Evolutionary conservation across 306 rosid genomes (phyloP).

Genomic region (Begonia fuchsioides): DNA sequence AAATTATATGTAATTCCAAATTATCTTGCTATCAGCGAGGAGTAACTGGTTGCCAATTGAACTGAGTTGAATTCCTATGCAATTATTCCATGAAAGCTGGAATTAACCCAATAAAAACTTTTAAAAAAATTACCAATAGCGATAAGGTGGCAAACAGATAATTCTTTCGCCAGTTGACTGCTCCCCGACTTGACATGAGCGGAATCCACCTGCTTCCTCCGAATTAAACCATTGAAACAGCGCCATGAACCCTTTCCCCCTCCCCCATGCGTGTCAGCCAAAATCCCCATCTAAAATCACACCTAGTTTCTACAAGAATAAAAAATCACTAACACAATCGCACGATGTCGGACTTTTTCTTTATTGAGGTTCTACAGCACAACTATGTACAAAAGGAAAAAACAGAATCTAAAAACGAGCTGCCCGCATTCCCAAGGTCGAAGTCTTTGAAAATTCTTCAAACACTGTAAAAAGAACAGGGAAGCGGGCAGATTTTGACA

Average conservation of each 20-base stretch:
- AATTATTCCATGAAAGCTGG: too few relatives aligned
- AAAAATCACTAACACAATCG: too few relatives aligned
- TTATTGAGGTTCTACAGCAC: not conserved
- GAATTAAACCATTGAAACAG: conserved; percentile 33
- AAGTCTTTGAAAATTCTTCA: not conserved
- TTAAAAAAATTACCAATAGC: conserved; percentile 42
- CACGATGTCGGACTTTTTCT: not conserved
- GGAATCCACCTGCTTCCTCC: conserved; percentile 77
- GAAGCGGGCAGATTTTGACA: conserved; percentile 15
- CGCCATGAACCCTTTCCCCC: conserved; percentile 28
- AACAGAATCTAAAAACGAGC: conserved; percentile 2
- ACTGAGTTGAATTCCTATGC: too few relatives aligned
- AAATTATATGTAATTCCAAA: too few relatives aligned
- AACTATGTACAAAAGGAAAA: not conserved
- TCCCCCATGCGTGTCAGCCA: conserved; percentile 25
- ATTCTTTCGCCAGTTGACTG: conserved; percentile 64
- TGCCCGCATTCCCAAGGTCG: conserved; percentile 9
- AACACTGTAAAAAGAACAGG: not conserved
- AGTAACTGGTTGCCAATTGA: too few relatives aligned
- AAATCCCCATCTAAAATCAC: conserved; percentile 35
- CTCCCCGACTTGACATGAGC: conserved; percentile 14
- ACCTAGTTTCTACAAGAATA: not conserved
- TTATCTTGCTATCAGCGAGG: too few relatives aligned
- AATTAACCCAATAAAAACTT: too few relatives aligned
- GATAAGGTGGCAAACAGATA: conserved; percentile 58